A percentile compares a stretch with the other conserved stretches of the same genome.
Evolutionary conservation across 2,329 filamentous ascomycete species (phyloP).

Genomic region (Fusarium piperis): DNA sequence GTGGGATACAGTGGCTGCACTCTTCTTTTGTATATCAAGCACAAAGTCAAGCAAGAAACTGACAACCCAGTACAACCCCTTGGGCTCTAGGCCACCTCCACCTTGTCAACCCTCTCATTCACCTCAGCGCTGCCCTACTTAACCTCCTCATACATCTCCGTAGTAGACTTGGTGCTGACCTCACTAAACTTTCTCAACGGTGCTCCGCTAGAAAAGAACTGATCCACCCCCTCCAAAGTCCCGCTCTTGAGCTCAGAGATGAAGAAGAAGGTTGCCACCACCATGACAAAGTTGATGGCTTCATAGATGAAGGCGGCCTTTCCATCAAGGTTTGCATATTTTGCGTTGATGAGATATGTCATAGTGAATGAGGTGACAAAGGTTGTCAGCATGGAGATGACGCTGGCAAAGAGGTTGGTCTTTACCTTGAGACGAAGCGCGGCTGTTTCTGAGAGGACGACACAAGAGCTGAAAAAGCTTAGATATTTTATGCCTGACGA

Average conservation of each 20-base stretch:
- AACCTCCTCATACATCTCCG: background rate
- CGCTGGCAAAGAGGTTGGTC: constrained; percentile 42
- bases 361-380: constrained; percentile 49
- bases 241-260: constrained; percentile 56
- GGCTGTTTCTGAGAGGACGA: constrained; percentile 40
- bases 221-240: constrained; percentile 38
- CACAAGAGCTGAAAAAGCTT: constrained; percentile 28
- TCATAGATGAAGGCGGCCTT: constrained; percentile 54
- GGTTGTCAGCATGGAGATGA: constrained; percentile 44
- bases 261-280: constrained; percentile 54
- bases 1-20: too few species aligned
- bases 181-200: constrained; percentile 25
- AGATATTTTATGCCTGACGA: background rate
- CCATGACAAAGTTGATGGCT: constrained; percentile 48
- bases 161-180: background rate
- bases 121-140: background rate
- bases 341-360: constrained; percentile 49
- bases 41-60: background rate
- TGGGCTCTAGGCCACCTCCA: background rate
- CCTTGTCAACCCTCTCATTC: background rate
- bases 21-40: background rate
- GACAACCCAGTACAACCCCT: background rate
- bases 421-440: constrained; percentile 44
- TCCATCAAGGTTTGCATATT: constrained; percentile 48
- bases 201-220: constrained; percentile 30